Base-by-base conservation (phyloP, 2,329 filamentous ascomycete species). In the Elsinoe fawcettii region DNA sequence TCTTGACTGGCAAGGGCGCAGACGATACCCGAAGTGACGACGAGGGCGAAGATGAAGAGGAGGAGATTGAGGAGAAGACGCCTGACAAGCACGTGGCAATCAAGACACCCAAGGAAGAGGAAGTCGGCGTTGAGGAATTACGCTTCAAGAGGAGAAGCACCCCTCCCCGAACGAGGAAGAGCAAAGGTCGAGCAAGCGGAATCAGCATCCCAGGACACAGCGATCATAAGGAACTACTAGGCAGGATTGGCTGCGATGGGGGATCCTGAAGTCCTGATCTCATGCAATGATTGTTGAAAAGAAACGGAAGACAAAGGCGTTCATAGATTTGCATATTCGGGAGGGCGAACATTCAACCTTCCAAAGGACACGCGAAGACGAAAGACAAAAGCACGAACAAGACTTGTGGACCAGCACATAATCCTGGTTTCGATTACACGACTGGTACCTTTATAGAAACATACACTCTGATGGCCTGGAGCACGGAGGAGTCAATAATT, bases 21-120 rank as follows among this genome's bases (percentile, higher is more conserved):
- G 90, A 96, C 62, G 93, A 99, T 67, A 81, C 83, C 16, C 84
- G 93, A 57, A 95, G 89, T 61, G 92, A 96, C 64, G 89, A 90
- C 62, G 90, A 95, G 71, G 86, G 75, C 5, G 88, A 85, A 20
- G 84, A 80, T 2, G 82, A 83, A 22, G 79, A 80, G 16, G 78
- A 80, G n/a, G 75, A 79, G 16, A 66, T 70, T 30, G 58, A 64
- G 25, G 62, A 62, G 3, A 63, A 64, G n/a, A 61, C 59, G 14
- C 37, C 60, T 32, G 59, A 56, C 2, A 67, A 66, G 59, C 63
- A 63, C 27, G 61, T 58, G 34, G 37, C 56, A 0, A n/a, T 53
- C 39, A 62, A 61, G 39, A 56, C 69, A 12, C 65, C 64, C 1
- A 60, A 59, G 56, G 87, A 90, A 70, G 80, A 90, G 69, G 87